These are phyloP conservation scores for Malassezia japonica DNA, from an alignment of 1,284 basidiomycete genomes.

Conservation along the genomic window DNA sequence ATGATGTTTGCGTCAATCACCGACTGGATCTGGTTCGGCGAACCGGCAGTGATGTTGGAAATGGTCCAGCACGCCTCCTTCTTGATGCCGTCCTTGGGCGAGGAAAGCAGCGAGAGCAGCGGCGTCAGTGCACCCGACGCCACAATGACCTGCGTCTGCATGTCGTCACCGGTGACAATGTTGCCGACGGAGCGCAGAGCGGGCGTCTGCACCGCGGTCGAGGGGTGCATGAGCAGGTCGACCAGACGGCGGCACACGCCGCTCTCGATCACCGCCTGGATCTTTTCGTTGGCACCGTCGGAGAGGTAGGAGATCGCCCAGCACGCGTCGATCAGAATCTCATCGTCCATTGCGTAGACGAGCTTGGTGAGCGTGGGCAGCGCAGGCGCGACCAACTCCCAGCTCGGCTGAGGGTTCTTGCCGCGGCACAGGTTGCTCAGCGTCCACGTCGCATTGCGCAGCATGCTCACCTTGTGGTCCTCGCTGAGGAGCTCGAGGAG, in stretches of 20 bases:
- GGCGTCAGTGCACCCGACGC: slow-evolving; percentile 90
- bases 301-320: slow-evolving; percentile 99
- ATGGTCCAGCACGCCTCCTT: slow-evolving; percentile 99
- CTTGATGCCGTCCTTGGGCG: slow-evolving; percentile 86
- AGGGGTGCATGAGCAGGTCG: slow-evolving; percentile 88
- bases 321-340: slow-evolving; percentile 98
- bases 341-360: slow-evolving; percentile 97
- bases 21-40: slow-evolving; percentile 87
- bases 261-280: slow-evolving; percentile 97
- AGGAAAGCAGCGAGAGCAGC: slow-evolving; percentile 78
- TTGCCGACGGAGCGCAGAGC: slow-evolving; percentile 95
- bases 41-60: slow-evolving; percentile 95
- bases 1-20: slow-evolving; percentile 68
- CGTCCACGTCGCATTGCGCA: slow-evolving; percentile 48
- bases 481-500: slow-evolving; percentile 43
- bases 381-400: slow-evolving; percentile 66
- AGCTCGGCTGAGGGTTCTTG: slow-evolving; percentile 47
- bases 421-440: slow-evolving; percentile 48
- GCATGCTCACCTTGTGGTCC: slow-evolving; percentile 48
- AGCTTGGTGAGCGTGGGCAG: slow-evolving; percentile 91
- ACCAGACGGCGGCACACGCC: slow-evolving; percentile 95
- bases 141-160: slow-evolving; percentile 97
- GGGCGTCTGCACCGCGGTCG: slow-evolving; percentile 96
- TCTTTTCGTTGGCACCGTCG: slow-evolving; percentile 98
- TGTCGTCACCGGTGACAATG: slow-evolving; percentile 96